phyloP scores from a whole-genome alignment of 257 asterid genomes.

The Solanum clarkiae region DNA sequence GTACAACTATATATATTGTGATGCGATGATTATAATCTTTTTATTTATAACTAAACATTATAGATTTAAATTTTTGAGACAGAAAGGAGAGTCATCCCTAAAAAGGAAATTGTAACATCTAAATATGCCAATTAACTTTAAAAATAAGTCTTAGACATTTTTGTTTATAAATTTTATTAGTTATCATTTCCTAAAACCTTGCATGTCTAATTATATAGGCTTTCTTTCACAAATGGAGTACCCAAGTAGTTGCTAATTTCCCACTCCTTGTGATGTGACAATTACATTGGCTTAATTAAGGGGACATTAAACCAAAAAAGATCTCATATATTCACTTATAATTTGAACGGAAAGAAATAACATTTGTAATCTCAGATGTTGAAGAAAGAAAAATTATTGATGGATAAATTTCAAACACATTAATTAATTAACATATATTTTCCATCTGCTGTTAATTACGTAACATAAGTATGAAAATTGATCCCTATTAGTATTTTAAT shows the following conservation, averaged over 20 bases:
- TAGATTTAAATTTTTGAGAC: too few species aligned
- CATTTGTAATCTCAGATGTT: background rate
- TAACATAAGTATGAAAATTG: background rate
- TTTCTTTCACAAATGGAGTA: background rate
- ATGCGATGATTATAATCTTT: fast-evolving
- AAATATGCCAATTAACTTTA: background rate
- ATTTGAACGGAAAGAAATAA: background rate
- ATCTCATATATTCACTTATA: background rate
- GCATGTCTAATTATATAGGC: background rate
- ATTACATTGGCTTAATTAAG: background rate
- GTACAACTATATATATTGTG: background rate
- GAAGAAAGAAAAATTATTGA: background rate
- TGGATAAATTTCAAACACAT: background rate
- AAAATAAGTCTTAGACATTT: background rate
- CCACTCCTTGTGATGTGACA: background rate
- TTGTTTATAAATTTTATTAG: background rate
- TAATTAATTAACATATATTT: background rate
- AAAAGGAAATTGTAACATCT: background rate
- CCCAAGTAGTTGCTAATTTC: background rate
- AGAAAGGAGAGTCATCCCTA: background rate
- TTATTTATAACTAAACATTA: background rate
- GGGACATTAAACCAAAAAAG: background rate
- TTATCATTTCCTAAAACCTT: background rate
- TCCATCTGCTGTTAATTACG: background rate
- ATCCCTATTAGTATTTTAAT: too few species aligned